phyloP scores from a whole-genome alignment of 495 filamentous ascomycete species.

The Annulohypoxylon moriforme region DNA sequence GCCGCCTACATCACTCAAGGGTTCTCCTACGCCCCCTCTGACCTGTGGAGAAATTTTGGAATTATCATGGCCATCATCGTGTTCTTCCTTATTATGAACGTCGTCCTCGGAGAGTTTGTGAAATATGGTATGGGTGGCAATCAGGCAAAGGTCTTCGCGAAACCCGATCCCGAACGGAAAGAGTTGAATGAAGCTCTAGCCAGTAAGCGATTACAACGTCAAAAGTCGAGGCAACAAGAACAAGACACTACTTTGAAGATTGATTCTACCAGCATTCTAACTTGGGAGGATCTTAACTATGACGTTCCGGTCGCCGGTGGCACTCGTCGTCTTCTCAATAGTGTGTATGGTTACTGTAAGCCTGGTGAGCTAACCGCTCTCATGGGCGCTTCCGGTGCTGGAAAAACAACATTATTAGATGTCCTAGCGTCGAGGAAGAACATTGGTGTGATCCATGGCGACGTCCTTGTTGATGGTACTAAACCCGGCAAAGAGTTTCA shows the following conservation, averaged over 20 bases:
- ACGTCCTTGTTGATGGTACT: slow-evolving; percentile 78
- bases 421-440: slow-evolving; percentile 81
- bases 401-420: slow-evolving; percentile 86
- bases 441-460: slow-evolving; percentile 79
- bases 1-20: slow-evolving; percentile 69
- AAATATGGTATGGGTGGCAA: slow-evolving; percentile 82
- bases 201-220: slow-evolving; percentile 65
- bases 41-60: slow-evolving; percentile 82
- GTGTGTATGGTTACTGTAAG: slow-evolving; percentile 80
- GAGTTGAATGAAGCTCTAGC: slow-evolving; percentile 72
- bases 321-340: slow-evolving; percentile 73
- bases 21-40: slow-evolving; percentile 69
- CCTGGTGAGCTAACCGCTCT: slow-evolving; percentile 83
- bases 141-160: slow-evolving; percentile 77
- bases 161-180: slow-evolving; percentile 76
- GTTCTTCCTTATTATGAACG: slow-evolving; percentile 74
- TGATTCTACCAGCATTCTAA: slow-evolving; percentile 75
- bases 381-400: slow-evolving; percentile 88
- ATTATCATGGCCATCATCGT: slow-evolving; percentile 76
- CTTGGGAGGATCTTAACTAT: slow-evolving; percentile 83
- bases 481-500: slow-evolving; percentile 77
- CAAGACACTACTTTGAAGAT: slow-evolving; percentile 69
- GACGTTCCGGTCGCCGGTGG: slow-evolving; percentile 78
- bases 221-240: slow-evolving; percentile 61
- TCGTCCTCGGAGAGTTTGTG: slow-evolving; percentile 79